Base-by-base conservation (phyloP, 345 rosid species). In the Nephelium lappaceum region DNA sequence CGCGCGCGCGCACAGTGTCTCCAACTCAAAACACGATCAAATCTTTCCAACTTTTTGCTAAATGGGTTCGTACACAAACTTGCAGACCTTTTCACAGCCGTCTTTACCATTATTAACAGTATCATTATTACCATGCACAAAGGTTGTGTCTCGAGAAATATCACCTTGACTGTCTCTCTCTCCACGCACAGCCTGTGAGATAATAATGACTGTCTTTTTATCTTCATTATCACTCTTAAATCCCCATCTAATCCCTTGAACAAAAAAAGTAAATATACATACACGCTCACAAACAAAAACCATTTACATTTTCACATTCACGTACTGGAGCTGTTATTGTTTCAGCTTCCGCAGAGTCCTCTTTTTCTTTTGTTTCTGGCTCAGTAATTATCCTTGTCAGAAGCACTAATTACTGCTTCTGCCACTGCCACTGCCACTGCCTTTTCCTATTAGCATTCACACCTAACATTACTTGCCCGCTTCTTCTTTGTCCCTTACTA, bases 331-430 rank as follows among this genome's bases (percentile, higher is more conserved):
- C 62, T 61, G 31, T 62, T 73, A 25, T 18, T 23, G 77, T 43
- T 85, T 77, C 85, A 49, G 62, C 77, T 73, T 41, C 80, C 76
- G 83, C 83, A 42, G 25, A 51, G 75, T 18, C 74, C 58, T 75
- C 51, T 75, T 72, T 31, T 5, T 53, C 18, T 77, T 77, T 81
- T 62, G 12, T 62, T 68, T 84, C 58, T 77, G 69, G 73, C 72
- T 69, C 72, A 57, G 86, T 82, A 86, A 85, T 87, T 81, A 81
- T 89, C 88, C 91, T 74, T 89, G 91, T 89, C 95, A 91, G 91
- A 31, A 38, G 41, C 78, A 27, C 77, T 86, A 87, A 83, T 93
- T 91, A 94, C 97, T 85, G 80, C 83, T 31, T 81, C 36, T 31
- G 36, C 36, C 36, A 31, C 87, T 89, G 36, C 36, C 36, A 31